A percentile compares a stretch with the other conserved stretches of the same genome.
Evolutionary conservation across 257 asterid species (phyloP).

Genomic region (Knoxia roxburghii): DNA sequence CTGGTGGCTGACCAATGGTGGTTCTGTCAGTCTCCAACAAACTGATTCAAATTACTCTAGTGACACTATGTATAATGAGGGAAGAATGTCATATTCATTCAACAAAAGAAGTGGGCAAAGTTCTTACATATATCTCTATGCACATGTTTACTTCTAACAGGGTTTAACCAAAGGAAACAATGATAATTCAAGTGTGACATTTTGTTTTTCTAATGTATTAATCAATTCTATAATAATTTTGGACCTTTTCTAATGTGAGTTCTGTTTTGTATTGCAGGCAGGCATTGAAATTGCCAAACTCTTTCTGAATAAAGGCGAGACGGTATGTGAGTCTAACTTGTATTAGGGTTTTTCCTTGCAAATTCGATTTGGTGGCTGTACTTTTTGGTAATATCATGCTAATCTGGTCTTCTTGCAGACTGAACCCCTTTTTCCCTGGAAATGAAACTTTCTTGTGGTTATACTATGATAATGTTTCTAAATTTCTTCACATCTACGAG

Average conservation of each 20-base stretch:
- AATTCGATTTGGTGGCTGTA: not conserved
- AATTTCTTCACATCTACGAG: not conserved
- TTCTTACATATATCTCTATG: no score
- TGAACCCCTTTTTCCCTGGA: no score
- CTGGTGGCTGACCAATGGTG: no score
- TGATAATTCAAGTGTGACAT: no score
- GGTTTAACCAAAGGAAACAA: not conserved
- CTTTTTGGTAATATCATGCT: not conserved
- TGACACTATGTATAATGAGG: no score
- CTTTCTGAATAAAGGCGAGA: slow-evolving; percentile 80
- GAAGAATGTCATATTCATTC: no score
- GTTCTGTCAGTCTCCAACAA: no score
- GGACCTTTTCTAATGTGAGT: not conserved
- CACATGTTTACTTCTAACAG: no score
- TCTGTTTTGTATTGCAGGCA: slow-evolving; percentile 57
- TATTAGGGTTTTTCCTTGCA: not conserved
- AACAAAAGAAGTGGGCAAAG: no score
- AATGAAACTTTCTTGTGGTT: no score
- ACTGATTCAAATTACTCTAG: no score
- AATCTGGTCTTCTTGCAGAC: not conserved
- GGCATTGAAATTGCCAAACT: slow-evolving; percentile 97
- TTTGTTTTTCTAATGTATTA: not conserved
- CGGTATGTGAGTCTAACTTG: slow-evolving; percentile 43
- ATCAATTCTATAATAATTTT: not conserved
- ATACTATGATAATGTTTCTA: no score